A percentile compares a stretch with the other conserved stretches of the same genome.
phyloP scores from a whole-genome alignment of 352 stramenopile species.

The Phytophthora citrophthora region DNA sequence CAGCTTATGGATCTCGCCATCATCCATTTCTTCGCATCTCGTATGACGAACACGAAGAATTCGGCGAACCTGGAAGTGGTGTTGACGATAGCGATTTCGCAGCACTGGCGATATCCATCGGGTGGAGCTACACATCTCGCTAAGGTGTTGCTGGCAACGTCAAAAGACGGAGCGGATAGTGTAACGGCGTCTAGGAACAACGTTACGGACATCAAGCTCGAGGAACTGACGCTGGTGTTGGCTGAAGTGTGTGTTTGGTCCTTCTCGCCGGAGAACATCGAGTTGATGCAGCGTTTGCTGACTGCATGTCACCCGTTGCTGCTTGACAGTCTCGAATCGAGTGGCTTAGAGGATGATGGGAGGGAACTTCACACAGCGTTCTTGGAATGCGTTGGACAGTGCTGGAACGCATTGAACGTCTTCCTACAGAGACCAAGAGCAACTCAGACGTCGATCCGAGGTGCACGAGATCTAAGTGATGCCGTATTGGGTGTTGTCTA shows the following conservation, averaged over 20 bases:
- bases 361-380: slow-evolving; percentile 20
- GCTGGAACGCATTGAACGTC: slow-evolving; percentile 13
- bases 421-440: slow-evolving; percentile 20
- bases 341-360: slow-evolving; percentile 16
- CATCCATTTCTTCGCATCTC: slow-evolving; percentile 29
- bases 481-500: slow-evolving; percentile 26
- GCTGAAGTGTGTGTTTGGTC: slow-evolving; percentile 39
- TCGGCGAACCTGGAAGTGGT: slow-evolving; percentile 2
- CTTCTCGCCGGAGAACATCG: slow-evolving; percentile 29
- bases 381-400: slow-evolving; percentile 22
- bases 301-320: slow-evolving; percentile 25
- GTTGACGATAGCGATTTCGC: slow-evolving; percentile 24
- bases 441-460: slow-evolving; percentile 19
- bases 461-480: slow-evolving; percentile 25
- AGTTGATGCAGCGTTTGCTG: slow-evolving; percentile 32
- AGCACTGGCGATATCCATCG: slow-evolving; percentile 22
- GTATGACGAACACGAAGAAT: slow-evolving; percentile 5
- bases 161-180: neutral
- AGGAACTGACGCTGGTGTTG: slow-evolving; percentile 39
- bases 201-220: slow-evolving; percentile 1
- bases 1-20: slow-evolving; percentile 32
- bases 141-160: slow-evolving; percentile 20
- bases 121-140: slow-evolving; percentile 19
- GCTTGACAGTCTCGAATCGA: slow-evolving; percentile 24
- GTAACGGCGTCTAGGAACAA: neutral